phyloP scores from a whole-genome alignment of 2,329 filamentous ascomycete species.

The Exophiala viscosa region DNA sequence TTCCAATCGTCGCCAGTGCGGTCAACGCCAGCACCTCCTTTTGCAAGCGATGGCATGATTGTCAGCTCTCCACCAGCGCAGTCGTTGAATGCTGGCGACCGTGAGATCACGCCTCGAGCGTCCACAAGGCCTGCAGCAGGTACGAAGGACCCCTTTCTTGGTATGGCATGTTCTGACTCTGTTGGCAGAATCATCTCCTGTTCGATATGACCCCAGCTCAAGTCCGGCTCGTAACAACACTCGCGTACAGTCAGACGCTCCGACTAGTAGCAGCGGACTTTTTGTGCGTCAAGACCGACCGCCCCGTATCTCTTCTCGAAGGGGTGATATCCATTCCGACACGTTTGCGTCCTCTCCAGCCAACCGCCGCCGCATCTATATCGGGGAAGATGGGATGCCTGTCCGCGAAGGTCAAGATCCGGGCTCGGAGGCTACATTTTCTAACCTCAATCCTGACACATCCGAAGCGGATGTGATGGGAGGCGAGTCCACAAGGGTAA shows the following conservation, averaged over 20 bases:
- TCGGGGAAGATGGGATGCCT: constrained; percentile 62
- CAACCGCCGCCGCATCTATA: constrained; percentile 58
- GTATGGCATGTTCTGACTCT: constrained; percentile 21
- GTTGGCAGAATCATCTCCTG: constrained; percentile 77
- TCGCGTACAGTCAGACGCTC: constrained; percentile 63
- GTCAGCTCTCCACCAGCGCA: constrained; percentile 48
- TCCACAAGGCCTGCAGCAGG: constrained; percentile 38
- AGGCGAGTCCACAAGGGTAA: constrained; percentile 73
- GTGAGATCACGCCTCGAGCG: constrained; percentile 43
- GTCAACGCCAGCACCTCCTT: constrained; percentile 37
- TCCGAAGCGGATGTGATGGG: constrained; percentile 88
- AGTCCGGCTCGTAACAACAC: constrained; percentile 65
- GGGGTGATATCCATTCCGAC: constrained; percentile 86
- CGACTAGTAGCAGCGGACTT: constrained; percentile 79
- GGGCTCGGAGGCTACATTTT: constrained; percentile 62
- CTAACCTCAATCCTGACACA: constrained; percentile 72
- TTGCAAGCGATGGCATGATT: constrained; percentile 35
- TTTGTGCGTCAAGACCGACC: constrained; percentile 69
- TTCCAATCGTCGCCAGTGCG: constrained; percentile 61
- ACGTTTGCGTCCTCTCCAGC: constrained; percentile 53
- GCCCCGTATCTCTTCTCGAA: constrained; percentile 57
- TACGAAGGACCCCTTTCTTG: constrained; percentile 28
- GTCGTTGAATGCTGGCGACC: constrained; percentile 38
- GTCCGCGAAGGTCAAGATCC: constrained; percentile 45
- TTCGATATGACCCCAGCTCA: constrained; percentile 85